Conservation (phyloP, 305 asterid genomes). For the Fraxinus sp. region DNA sequence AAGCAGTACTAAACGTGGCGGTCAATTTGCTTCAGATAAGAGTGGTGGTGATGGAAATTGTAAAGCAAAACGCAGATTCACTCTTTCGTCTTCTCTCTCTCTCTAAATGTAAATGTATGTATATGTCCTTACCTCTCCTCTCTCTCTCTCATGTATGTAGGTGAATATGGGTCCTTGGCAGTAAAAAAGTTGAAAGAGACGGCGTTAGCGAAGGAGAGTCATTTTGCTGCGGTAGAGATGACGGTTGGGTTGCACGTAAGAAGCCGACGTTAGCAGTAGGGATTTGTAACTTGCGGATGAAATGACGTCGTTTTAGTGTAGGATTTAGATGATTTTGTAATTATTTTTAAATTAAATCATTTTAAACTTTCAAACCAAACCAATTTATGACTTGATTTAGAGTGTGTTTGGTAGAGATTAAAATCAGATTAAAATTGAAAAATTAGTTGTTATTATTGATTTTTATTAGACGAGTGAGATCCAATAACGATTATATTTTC, state of each 20-base stretch:
- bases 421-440: no score
- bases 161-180: neutral
- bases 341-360: no score
- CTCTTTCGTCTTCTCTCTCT: constrained; percentile 1
- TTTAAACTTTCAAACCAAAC: neutral
- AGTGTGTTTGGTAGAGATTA: no score
- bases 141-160: neutral
- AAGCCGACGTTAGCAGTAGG: constrained; percentile 30
- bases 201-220: constrained; percentile 27
- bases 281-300: constrained; percentile 11
- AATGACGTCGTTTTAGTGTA: constrained; percentile 22
- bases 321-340: neutral
- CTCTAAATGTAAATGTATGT: neutral
- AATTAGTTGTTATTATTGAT: no score
- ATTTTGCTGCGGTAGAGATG: neutral
- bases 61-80: constrained; percentile 35
- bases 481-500: no score
- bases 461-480: no score
- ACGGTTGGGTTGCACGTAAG: constrained; percentile 19
- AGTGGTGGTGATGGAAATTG: constrained; percentile 29
- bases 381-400: neutral
- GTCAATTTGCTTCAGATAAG: constrained; percentile 33
- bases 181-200: constrained; percentile 20
- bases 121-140: neutral
- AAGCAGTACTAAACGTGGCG: constrained; percentile 21